Evolutionary conservation across 495 filamentous ascomycete genomes (phyloP).

Genomic region (Penicillium egyptiacum): DNA sequence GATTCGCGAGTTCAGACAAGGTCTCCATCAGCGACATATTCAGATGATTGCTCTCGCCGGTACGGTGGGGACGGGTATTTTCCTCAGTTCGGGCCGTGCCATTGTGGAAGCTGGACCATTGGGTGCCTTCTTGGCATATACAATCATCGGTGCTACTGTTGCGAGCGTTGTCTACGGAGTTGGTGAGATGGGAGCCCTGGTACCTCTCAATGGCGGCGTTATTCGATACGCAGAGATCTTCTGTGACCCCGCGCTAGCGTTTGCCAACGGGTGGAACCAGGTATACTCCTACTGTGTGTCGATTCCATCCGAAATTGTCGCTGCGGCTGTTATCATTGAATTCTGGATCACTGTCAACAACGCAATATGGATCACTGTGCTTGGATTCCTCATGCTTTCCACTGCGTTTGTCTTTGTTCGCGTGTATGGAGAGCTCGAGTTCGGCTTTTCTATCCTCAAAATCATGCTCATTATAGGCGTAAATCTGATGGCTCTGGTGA

Average conservation of each 20-base stretch:
- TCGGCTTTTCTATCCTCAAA: constrained; percentile 45
- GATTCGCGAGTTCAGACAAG: constrained; percentile 12
- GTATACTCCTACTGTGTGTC: constrained; percentile 31
- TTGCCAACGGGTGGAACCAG: constrained; percentile 35
- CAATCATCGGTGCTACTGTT: constrained; percentile 24
- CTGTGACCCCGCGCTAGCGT: constrained; percentile 31
- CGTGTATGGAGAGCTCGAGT: constrained; percentile 50
- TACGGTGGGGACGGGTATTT: constrained; percentile 35
- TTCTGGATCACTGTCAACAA: constrained; percentile 42
- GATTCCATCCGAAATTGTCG: constrained; percentile 41
- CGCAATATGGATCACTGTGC: constrained; percentile 47
- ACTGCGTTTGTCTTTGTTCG: constrained; percentile 45
- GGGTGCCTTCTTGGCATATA: constrained; percentile 38
- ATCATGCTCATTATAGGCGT: constrained; percentile 49
- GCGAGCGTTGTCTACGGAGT: constrained; percentile 23
- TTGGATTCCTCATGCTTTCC: constrained; percentile 45
- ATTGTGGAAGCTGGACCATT: constrained; percentile 61
- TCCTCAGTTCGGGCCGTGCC: constrained; percentile 51
- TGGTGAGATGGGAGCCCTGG: constrained; percentile 30
- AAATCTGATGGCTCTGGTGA: constrained; percentile 47
- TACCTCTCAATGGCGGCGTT: constrained; percentile 31
- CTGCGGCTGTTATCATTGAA: constrained; percentile 51
- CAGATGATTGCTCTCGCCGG: constrained; percentile 48
- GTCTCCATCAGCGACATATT: constrained; percentile 27
- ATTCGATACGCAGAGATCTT: constrained; percentile 29